Base-by-base conservation (phyloP, 345 rosid genomes). In the Euphorbia tirucalli region DNA sequence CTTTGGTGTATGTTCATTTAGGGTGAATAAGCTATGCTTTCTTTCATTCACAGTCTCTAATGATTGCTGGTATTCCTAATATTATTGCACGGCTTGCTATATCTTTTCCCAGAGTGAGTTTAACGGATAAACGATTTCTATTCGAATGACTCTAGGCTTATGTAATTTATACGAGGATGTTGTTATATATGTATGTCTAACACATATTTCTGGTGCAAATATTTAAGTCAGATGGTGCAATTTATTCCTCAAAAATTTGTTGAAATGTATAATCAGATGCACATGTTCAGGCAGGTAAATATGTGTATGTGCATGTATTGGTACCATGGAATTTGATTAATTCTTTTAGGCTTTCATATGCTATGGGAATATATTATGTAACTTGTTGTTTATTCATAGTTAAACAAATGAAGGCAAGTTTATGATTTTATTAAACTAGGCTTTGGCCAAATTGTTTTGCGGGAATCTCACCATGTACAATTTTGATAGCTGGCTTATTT, bases 31-130 rank as follows among this genome's bases (percentile, higher is more conserved):
- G n/a, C 92, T 70, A 98, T 97, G 73, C 80, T 98, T n/a, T n/a
- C n/a, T n/a, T n/a, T n/a, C n/a, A n/a, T n/a, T n/a, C n/a, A n/a
- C n/a, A n/a, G n/a, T n/a, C n/a, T n/a, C n/a, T n/a, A n/a, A n/a
- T n/a, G n/a, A n/a, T n/a, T n/a, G n/a, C n/a, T n/a, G n/a, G n/a
- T 27, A 85, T 95, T 76, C 99, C 99, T 24, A 95, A 95, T 79
- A 86, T 95, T 62, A 87, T 95, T 48, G 99, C 97, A 73, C 92
- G 99, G 99, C 96, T 95, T 64, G 84, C 90, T 74, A 89, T 95
- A 81, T 92, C 98, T 75, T 95, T 95, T 83, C 98, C 99, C 18
- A 84, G 69, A 77, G 99, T 95, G 81, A 83, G 94, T 83, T 66
- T 39, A 70, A 48, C 35, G 74, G 15, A 35, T 60, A 50, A 6